Evolutionary conservation across 345 rosid genomes (phyloP), one percentile per base, ranked within the genome.

Genomic region (Citrus inodora): DNA sequence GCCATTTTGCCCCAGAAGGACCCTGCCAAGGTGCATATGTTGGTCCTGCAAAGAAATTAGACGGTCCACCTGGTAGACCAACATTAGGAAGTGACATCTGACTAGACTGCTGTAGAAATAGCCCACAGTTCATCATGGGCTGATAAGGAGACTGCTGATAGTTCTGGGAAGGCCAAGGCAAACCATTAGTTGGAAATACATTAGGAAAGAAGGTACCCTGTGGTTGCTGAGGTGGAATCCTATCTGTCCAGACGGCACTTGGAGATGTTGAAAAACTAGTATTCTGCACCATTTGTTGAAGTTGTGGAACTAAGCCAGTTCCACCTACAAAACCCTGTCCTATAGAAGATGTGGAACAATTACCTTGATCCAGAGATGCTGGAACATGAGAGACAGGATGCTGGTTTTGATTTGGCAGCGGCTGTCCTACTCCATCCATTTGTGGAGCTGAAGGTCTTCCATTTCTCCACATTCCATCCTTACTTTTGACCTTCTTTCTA

Each of bases 401-500:
- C 71, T 78, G 79, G 56, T 64, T 80, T 79, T 78, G 83, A 78
- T 84, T 62, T 9, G 55, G 79, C 10, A 46, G 74, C 4, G 3
- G 77, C 56, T 76, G 88, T 73, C 74, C 78, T 62, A 3, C 30
- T 25, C 65, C 78, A 9, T 56, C 67, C 69, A 78, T 73, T 76
- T 87, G 88, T 51, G 82, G 84, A 2, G 80, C 73, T 9, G 83
- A 71, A 83, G 81, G 82, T 28, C 72, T 82, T 70, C 53, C 62
- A 42, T 80, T 85, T 79, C 87, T 85, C 91, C 84, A 84, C 40
- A 80, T 81, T 0, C 65, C 81, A 51, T 86, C 91, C 80, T 87
- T 80, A 76, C 82, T 86, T 25, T 79, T 88, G 74, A 74, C 76
- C 58, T 87, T 91, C 89, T 82, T 94, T 78, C 83, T 88, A 78